A percentile compares a stretch with the other conserved stretches of the same genome.
phyloP scores from a whole-genome alignment of 2,329 filamentous ascomycete genomes.

The Aspergillus arachidicola region DNA sequence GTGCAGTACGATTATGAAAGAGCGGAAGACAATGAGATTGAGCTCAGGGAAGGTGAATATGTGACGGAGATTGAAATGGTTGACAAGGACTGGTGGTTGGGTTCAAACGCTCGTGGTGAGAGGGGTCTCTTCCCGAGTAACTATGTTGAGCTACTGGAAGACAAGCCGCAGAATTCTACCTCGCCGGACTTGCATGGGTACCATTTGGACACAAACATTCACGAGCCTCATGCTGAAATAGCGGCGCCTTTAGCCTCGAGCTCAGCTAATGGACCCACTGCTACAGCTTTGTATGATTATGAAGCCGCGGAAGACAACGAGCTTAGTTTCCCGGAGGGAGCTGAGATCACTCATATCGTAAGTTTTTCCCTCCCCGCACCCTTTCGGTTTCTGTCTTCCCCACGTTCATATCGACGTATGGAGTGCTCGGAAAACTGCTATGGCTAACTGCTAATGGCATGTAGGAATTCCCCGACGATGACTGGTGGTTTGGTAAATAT shows the following conservation, averaged over 20 bases:
- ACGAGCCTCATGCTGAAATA: conserved; percentile 40
- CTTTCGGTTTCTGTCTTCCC: neutral
- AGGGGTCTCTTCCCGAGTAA: conserved; percentile 93
- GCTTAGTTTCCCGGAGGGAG: conserved; percentile 84
- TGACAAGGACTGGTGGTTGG: conserved; percentile 99
- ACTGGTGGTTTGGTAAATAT: conserved; percentile 96
- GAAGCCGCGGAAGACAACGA: conserved; percentile 94
- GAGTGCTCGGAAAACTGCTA: neutral
- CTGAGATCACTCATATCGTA: conserved; percentile 76
- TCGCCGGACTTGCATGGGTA: conserved; percentile 34
- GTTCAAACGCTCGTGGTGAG: conserved; percentile 81
- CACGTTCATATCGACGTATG: neutral
- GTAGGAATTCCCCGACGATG: conserved; percentile 93
- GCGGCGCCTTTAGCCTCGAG: conserved; percentile 35
- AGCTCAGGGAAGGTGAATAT: conserved; percentile 82
- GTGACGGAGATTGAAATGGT: conserved; percentile 96
- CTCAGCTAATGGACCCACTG: conserved; percentile 60
- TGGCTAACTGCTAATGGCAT: conserved; percentile 25
- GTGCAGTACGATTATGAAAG: conserved; percentile 97
- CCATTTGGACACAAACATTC: conserved; percentile 33
- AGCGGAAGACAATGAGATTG: conserved; percentile 95
- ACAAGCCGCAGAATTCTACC: conserved; percentile 41
- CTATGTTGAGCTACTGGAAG: conserved; percentile 85
- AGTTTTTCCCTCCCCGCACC: conserved; percentile 40
- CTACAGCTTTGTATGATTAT: conserved; percentile 90